Evolutionary conservation across 345 rosid species (phyloP).

Genomic region (Reutealis trisperma): DNA sequence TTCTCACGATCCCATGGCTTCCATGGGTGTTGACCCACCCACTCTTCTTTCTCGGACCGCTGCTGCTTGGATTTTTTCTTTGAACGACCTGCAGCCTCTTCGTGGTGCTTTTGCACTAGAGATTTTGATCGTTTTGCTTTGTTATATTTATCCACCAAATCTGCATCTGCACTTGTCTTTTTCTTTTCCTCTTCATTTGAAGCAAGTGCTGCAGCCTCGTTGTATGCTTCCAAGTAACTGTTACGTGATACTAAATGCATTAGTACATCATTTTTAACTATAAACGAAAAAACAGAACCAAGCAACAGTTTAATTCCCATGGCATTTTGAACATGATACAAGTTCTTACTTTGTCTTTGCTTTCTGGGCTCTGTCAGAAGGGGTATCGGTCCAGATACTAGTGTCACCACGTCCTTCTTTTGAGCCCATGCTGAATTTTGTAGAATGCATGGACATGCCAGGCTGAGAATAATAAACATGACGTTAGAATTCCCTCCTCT

Average conservation of each 20-base stretch:
- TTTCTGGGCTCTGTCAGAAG: constrained; percentile 79
- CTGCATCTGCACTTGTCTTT: constrained; percentile 57
- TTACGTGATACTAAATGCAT: constrained; percentile 15
- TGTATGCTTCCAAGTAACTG: constrained; percentile 89
- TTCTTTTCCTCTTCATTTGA: constrained; percentile 64
- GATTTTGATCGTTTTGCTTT: constrained; percentile 81
- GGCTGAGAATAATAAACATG: constrained; percentile 46
- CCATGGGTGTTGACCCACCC: constrained; percentile 93
- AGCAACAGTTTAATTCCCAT: background rate
- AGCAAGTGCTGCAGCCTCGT: constrained; percentile 75
- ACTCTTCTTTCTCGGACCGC: constrained; percentile 62
- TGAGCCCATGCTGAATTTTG: constrained; percentile 57
- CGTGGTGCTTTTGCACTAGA: constrained; percentile 75
- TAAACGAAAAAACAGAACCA: constrained; percentile 6
- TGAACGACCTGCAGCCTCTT: constrained; percentile 43
- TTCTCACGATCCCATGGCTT: constrained; percentile 98
- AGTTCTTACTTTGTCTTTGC: constrained; percentile 74
- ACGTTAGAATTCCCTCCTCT: background rate
- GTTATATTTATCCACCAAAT: constrained; percentile 84
- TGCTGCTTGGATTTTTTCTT: constrained; percentile 58
- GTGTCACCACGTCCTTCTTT: constrained; percentile 93
- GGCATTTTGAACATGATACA: background rate
- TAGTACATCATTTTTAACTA: background rate
- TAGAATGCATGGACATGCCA: constrained; percentile 73
- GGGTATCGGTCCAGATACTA: constrained; percentile 86